These are phyloP conservation scores for Komagataea norvegica DNA, from an alignment of 1,139 yeast species.

Conservation along the genomic window DNA sequence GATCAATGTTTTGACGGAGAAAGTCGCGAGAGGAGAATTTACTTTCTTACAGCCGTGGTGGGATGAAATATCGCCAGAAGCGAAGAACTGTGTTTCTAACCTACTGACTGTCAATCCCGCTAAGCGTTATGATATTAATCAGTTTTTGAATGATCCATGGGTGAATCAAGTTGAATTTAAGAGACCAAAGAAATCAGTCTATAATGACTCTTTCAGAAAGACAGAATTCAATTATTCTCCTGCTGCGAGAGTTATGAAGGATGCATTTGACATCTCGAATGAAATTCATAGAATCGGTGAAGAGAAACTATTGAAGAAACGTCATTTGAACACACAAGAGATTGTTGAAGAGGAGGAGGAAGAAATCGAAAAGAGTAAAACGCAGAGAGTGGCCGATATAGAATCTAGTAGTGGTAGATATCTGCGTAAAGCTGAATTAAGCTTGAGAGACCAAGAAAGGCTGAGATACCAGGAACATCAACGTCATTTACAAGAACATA, in stretches of 20 bases:
- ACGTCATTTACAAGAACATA: slow-evolving; percentile 9
- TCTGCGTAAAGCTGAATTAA: slow-evolving; percentile 18
- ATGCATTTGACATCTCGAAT: slow-evolving; percentile 90
- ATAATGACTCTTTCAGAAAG: slow-evolving; percentile 20
- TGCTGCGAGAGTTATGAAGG: slow-evolving; percentile 87
- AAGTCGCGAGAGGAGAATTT: slow-evolving; percentile 79
- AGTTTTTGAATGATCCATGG: slow-evolving; percentile 87
- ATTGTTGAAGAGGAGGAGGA: slow-evolving; percentile 25
- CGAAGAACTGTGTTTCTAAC: slow-evolving; percentile 71
- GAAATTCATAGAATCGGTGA: slow-evolving; percentile 94
- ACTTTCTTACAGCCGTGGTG: slow-evolving; percentile 92
- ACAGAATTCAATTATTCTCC: slow-evolving; percentile 53
- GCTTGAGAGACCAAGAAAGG: slow-evolving; percentile 15
- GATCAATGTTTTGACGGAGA: slow-evolving; percentile 72
- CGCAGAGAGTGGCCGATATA: slow-evolving; percentile 7
- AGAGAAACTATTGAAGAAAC: slow-evolving; percentile 55
- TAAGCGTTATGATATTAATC: slow-evolving; percentile 70
- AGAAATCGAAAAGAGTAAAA: slow-evolving; percentile 11
- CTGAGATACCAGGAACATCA: slow-evolving; percentile 12
- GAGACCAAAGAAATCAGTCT: slow-evolving; percentile 20
- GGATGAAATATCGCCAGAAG: slow-evolving; percentile 84
- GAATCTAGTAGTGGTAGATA: slow-evolving; percentile 13
- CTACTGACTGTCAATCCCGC: slow-evolving; percentile 80
- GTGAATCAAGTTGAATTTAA: slow-evolving; percentile 24
- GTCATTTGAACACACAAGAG: slow-evolving; percentile 26